Evolutionary conservation across 768 basidiomycete species (phyloP).

Genomic region (Solioccasus polychromus): DNA sequence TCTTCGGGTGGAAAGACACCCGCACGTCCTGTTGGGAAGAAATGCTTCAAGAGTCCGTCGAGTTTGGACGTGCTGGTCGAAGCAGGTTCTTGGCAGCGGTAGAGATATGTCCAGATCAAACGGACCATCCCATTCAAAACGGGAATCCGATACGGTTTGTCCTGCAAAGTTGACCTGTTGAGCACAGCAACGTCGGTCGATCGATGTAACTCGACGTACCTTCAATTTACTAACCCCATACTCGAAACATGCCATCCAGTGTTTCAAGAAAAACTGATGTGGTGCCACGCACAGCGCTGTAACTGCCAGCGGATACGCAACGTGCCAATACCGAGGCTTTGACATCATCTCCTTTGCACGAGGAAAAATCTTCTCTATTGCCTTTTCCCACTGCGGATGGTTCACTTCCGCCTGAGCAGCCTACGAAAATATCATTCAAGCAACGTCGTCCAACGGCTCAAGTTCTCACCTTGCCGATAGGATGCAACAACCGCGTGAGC

Average conservation of each 20-base stretch:
- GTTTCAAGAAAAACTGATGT: conserved; percentile 75
- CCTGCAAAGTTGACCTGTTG: conserved; percentile 43
- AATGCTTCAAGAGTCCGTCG: conserved; percentile 68
- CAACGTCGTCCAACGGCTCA: background rate
- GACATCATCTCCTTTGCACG: conserved; percentile 81
- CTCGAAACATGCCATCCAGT: conserved; percentile 79
- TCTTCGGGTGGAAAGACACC: conserved; percentile 68
- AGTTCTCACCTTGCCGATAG: conserved; percentile 72
- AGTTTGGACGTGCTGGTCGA: conserved; percentile 80
- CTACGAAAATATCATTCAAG: conserved; percentile 35
- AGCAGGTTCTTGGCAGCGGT: conserved; percentile 82
- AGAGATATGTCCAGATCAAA: conserved; percentile 92
- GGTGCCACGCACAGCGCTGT: conserved; percentile 86
- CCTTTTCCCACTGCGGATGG: conserved; percentile 91
- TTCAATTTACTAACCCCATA: conserved; percentile 73
- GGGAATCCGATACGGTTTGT: conserved; percentile 65
- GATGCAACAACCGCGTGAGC: conserved; percentile 72
- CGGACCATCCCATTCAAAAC: conserved; percentile 82
- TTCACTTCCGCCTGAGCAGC: conserved; percentile 96
- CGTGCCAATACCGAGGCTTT: conserved; percentile 88
- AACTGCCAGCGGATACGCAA: conserved; percentile 81
- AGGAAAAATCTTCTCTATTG: conserved; percentile 79
- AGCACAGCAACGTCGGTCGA: conserved; percentile 4
- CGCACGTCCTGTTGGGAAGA: conserved; percentile 73
- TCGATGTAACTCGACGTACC: conserved; percentile 40